phyloP scores from a whole-genome alignment of 345 rosid genomes.

The Ceriops zippeliana region DNA sequence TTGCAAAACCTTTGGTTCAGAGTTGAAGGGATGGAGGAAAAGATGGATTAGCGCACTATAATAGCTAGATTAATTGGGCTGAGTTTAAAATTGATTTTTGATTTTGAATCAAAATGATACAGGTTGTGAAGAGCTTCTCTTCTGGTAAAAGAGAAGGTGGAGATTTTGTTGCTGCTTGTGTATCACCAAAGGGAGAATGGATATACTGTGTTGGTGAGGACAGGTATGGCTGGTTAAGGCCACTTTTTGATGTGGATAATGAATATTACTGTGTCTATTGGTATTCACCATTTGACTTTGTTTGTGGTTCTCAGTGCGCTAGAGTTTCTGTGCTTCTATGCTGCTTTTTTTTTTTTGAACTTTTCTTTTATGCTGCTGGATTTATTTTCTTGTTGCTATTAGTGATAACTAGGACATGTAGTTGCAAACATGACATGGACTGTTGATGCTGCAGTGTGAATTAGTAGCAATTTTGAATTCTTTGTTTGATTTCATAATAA shows the following conservation, averaged over 20 bases:
- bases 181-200: slow-evolving; percentile 98
- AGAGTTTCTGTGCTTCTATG: too few relatives aligned
- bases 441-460: not conserved
- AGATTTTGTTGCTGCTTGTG: slow-evolving; percentile 85
- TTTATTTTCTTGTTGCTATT: not conserved
- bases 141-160: slow-evolving; percentile 98
- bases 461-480: not conserved
- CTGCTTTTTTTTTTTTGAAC: not conserved
- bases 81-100: slow-evolving; percentile 7
- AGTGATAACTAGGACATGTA: not conserved
- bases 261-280: too few relatives aligned
- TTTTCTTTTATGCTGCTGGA: not conserved
- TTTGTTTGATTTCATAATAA: not conserved
- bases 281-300: not conserved
- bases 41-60: too few relatives aligned
- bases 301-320: not conserved
- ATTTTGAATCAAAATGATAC: slow-evolving; percentile 14
- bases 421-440: not conserved
- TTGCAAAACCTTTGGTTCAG: too few relatives aligned
- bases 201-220: slow-evolving; percentile 95
- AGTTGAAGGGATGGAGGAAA: too few relatives aligned
- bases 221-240: slow-evolving; percentile 35
- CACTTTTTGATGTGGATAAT: too few relatives aligned
- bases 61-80: too few relatives aligned
- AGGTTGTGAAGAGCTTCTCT: slow-evolving; percentile 98